A percentile compares a stretch with the other conserved stretches of the same genome.
Evolutionary conservation across 441 rosid species (phyloP).

Genomic region (Populus trichocarpa): DNA sequence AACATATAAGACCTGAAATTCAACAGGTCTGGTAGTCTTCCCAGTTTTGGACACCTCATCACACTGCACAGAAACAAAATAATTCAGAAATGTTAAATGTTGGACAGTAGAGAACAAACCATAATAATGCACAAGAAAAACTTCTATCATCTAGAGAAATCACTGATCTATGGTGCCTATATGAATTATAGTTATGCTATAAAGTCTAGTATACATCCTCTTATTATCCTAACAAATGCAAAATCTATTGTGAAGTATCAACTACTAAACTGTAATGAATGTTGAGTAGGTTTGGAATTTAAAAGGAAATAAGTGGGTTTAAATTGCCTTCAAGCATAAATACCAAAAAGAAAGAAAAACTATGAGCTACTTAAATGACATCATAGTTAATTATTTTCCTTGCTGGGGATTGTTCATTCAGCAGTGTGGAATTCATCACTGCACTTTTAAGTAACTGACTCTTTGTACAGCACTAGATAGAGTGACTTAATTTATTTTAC

Average conservation of each 20-base stretch:
- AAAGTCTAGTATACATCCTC: neutral
- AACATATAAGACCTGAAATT: slow-evolving; percentile 47
- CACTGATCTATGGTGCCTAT: neutral
- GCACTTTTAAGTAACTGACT: neutral
- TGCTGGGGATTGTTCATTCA: neutral
- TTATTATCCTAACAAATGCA: neutral
- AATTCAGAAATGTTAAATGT: slow-evolving; percentile 5
- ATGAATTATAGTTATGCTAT: neutral
- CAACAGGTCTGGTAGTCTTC: slow-evolving; percentile 55
- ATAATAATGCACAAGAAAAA: neutral
- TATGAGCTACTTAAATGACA: neutral
- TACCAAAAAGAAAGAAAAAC: neutral
- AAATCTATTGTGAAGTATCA: neutral
- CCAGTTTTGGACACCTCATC: slow-evolving; percentile 51
- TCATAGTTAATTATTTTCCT: neutral
- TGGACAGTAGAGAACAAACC: neutral
- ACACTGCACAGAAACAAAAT: slow-evolving; percentile 42
- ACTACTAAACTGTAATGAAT: neutral
- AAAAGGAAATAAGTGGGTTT: neutral
- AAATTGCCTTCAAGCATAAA: neutral
- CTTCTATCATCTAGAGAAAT: neutral
- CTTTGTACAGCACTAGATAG: neutral
- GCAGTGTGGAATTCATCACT: neutral
- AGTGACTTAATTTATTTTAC: neutral
- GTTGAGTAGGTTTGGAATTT: neutral